These are phyloP conservation scores for Forsythia viridissima DNA, from an alignment of 257 asterid species.

Conservation along the genomic window DNA sequence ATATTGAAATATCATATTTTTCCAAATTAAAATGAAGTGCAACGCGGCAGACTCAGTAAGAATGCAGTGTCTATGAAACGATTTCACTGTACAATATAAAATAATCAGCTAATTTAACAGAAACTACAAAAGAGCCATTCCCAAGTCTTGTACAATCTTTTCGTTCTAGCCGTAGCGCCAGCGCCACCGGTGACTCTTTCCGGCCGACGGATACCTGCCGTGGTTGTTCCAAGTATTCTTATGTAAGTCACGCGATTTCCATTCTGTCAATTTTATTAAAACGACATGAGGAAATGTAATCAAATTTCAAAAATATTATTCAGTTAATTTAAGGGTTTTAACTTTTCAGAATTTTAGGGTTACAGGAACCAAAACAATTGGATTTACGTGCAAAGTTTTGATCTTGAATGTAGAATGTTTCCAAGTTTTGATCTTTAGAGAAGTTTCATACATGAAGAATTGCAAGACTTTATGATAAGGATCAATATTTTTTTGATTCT, in stretches of 20 bases:
- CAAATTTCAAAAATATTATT: constrained; percentile 3
- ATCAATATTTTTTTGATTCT: not conserved
- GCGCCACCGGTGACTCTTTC: constrained; percentile 15
- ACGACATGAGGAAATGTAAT: not conserved
- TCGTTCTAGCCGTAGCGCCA: constrained; percentile 23
- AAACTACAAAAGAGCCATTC: not conserved
- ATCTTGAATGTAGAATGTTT: constrained; percentile 9
- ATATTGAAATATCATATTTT: no score
- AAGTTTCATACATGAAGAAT: not conserved
- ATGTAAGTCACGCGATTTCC: constrained; percentile 15
- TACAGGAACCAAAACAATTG: not conserved
- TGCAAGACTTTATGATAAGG: not conserved
- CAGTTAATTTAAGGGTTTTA: constrained; percentile 14
- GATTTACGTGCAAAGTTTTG: not conserved
- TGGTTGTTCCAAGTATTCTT: not conserved
- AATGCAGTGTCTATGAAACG: no score
- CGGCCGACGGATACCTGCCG: constrained; percentile 9
- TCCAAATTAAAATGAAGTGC: no score
- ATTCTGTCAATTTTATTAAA: constrained; percentile 18
- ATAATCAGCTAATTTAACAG: not conserved
- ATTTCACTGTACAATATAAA: no score
- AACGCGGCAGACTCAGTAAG: no score
- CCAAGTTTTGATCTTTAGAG: not conserved
- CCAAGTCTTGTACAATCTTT: not conserved
- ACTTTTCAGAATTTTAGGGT: not conserved